phyloP scores from a whole-genome alignment of 1,139 yeast species.

The Suhomyces kunorum region DNA sequence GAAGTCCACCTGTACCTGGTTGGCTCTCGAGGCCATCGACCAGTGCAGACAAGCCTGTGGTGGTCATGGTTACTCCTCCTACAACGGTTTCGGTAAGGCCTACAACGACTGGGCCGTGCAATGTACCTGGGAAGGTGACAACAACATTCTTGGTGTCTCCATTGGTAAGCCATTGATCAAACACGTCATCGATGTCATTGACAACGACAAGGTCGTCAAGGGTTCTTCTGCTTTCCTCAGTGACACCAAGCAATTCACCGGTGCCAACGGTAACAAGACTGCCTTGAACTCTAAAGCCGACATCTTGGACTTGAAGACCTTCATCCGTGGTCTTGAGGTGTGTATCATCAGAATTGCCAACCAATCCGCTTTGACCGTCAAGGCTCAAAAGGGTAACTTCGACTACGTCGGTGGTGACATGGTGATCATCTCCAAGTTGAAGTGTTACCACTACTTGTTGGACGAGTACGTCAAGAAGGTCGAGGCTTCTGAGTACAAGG shows the following conservation, averaged over 20 bases:
- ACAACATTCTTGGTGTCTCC: slow-evolving; percentile 48
- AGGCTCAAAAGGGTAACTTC: slow-evolving; percentile 48
- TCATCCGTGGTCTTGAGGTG: slow-evolving; percentile 44
- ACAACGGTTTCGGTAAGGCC: slow-evolving; percentile 50
- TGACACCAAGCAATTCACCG: slow-evolving; percentile 32
- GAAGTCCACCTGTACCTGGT: slow-evolving; percentile 52
- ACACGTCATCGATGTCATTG: slow-evolving; percentile 33
- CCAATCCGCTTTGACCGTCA: slow-evolving; percentile 47
- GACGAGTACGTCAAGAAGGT: slow-evolving; percentile 42
- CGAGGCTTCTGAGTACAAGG: slow-evolving; percentile 24
- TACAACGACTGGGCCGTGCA: slow-evolving; percentile 53
- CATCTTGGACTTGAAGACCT: slow-evolving; percentile 33
- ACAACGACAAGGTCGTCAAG: slow-evolving; percentile 35
- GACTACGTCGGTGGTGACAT: slow-evolving; percentile 62
- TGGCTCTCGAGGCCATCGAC: slow-evolving; percentile 48
- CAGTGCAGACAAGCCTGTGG: slow-evolving; percentile 54
- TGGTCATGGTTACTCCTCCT: slow-evolving; percentile 53
- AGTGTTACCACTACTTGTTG: slow-evolving; percentile 59
- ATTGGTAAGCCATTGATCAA: slow-evolving; percentile 50
- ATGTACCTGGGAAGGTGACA: slow-evolving; percentile 58
- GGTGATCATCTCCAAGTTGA: slow-evolving; percentile 60
- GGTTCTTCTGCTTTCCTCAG: slow-evolving; percentile 45
- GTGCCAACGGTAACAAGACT: slow-evolving; percentile 23
- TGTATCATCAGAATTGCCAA: slow-evolving; percentile 46
- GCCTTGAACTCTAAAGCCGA: slow-evolving; percentile 33